Conservation (phyloP, 495 filamentous ascomycete genomes). For the Aspergillus baeticus region DNA sequence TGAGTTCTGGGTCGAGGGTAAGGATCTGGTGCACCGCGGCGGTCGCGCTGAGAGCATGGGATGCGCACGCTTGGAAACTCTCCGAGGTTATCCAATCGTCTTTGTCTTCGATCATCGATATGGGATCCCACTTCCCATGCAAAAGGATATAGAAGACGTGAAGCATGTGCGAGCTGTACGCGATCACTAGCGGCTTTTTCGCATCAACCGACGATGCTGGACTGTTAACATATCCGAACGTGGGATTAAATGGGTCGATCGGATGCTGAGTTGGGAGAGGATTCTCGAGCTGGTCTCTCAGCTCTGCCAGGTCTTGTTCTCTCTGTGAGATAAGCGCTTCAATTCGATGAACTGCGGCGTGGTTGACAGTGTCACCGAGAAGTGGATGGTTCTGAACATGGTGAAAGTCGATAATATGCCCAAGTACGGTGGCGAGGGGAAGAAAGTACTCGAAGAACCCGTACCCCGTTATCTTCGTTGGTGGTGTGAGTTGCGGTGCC, state of each 20-base stretch:
- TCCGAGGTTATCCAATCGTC: conserved; percentile 15
- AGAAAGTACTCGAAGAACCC: conserved; percentile 13
- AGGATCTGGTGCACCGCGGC: conserved; percentile 11
- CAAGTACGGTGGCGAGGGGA: conserved; percentile 9
- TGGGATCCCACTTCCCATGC: conserved; percentile 10
- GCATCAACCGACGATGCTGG: background rate
- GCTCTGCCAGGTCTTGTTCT: conserved; percentile 8
- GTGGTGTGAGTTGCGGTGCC: background rate
- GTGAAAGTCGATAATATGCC: conserved; percentile 12
- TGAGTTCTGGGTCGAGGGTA: conserved; percentile 10
- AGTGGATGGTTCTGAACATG: conserved; percentile 8
- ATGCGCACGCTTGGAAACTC: conserved; percentile 9
- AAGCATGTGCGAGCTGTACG: conserved; percentile 11
- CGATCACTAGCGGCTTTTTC: conserved; percentile 8
- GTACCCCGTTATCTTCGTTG: conserved; percentile 5
- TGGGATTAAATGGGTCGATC: background rate
- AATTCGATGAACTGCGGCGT: conserved; percentile 1
- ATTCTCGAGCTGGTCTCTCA: background rate
- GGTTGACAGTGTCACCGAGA: conserved; percentile 1
- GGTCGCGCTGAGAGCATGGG: conserved; percentile 9
- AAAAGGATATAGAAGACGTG: conserved; percentile 13
- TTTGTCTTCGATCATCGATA: conserved; percentile 14
- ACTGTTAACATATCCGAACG: background rate
- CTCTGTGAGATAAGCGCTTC: conserved; percentile 9
- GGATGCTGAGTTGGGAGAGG: background rate